Base-by-base conservation (phyloP, 2,329 filamentous ascomycete species). In the Aureobasidium sp. region DNA sequence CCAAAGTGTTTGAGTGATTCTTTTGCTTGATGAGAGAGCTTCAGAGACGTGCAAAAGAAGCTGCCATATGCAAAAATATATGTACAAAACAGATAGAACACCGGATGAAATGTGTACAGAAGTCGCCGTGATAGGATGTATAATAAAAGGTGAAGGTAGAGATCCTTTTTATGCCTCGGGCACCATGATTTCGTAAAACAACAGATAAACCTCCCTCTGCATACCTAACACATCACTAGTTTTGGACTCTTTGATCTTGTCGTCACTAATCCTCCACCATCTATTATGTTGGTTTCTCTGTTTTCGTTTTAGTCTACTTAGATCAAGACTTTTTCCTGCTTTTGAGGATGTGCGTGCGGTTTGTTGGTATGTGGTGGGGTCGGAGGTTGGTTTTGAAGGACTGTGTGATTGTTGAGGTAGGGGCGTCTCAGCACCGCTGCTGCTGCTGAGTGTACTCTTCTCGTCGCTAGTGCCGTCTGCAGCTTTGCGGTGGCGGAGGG, bases 221-320 rank as follows among this genome's bases (percentile, higher is more conserved):
- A 97, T 96, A 8, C 86, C 85, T 63, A 99, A 75, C 7, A 99
- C 91, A 68, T 99, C 94, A 61, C 82, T 85, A 6, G 92, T 97
- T 79, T 92, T 96, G 67, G 91, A 88, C 75, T 97, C 93, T 72
- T 93, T 94, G 69, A 97, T 85, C 75, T 95, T 96, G 67, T 99
- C 94, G 73, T 99, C 94, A 67, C 92, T 97, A 67, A 99, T 96
- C 39, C 94, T 86, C 94, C 94, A 99, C 94, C 94, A 99, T 44
- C 88, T 86, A 70, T 95, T 88, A 48, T 82, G 83, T 13, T 78
- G 75, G 70, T 84, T 86, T 67, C 82, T 84, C 47, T 65, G 64
- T 26, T 66, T 65, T n/a, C 63, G 59, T 47, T 39, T 60, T 23
- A 50, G 23, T 9, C 58, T 51, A 17, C 39, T 29, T 4, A 63